A percentile compares a stretch with the other conserved stretches of the same genome.
phyloP scores from a whole-genome alignment of 2,329 filamentous ascomycete genomes.

The Phialocephala subalpina region DNA sequence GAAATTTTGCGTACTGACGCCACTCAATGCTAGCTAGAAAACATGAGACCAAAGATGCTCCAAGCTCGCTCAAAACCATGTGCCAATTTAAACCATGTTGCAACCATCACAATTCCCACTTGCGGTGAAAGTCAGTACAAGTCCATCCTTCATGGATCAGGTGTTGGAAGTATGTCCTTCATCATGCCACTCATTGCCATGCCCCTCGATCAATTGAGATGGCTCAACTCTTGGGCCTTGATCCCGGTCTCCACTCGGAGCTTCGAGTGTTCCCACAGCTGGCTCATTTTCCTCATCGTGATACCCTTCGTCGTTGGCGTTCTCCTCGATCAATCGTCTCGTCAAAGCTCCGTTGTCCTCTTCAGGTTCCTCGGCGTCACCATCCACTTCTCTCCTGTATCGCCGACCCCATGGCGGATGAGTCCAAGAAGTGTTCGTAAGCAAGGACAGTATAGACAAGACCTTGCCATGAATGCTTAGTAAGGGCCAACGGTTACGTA shows the following conservation, averaged over 20 bases:
- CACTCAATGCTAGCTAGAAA: not conserved
- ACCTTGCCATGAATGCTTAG: constrained; percentile 27
- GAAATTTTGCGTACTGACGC: not conserved
- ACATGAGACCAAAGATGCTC: not conserved
- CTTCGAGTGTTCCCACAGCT: constrained; percentile 5
- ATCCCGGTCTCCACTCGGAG: constrained; percentile 17
- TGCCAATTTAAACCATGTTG: not conserved
- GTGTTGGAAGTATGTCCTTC: constrained; percentile 15
- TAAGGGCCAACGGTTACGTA: not conserved
- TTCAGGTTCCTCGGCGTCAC: constrained; percentile 25
- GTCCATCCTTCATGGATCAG: not conserved
- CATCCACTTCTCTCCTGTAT: constrained; percentile 28
- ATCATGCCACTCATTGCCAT: constrained; percentile 36
- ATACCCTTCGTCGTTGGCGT: constrained; percentile 31
- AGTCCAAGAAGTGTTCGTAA: constrained; percentile 38
- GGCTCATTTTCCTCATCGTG: constrained; percentile 32
- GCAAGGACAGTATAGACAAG: constrained; percentile 36
- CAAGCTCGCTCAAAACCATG: not conserved
- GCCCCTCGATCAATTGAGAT: constrained; percentile 30
- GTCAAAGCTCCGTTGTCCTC: constrained; percentile 35
- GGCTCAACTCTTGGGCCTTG: constrained; percentile 38
- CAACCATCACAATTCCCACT: not conserved
- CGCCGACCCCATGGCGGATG: constrained; percentile 29
- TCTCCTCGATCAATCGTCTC: constrained; percentile 39
- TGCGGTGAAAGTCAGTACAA: not conserved